Conservation (phyloP, 306 rosid genomes). For the Vigna hirtella region DNA sequence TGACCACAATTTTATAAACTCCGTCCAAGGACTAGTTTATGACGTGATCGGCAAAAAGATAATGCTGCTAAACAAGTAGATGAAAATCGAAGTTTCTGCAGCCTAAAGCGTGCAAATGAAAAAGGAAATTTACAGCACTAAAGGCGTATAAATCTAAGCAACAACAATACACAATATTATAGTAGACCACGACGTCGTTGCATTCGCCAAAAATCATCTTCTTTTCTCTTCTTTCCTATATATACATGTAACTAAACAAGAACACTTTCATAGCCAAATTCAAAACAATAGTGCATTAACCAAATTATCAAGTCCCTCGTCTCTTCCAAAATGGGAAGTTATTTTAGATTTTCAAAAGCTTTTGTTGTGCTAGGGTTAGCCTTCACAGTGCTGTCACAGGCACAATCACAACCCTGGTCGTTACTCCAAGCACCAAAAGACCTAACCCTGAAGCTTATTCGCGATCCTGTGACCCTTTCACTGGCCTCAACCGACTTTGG, state of each 20-base stretch:
- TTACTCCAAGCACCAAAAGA: slow-evolving; percentile 45
- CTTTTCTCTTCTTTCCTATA: slow-evolving; percentile 24
- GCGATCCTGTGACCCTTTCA: slow-evolving; percentile 52
- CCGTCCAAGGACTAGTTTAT: slow-evolving; percentile 40
- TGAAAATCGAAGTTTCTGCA: slow-evolving; percentile 25
- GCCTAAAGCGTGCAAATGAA: slow-evolving; percentile 48
- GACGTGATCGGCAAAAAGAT: slow-evolving; percentile 14
- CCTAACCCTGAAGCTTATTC: slow-evolving; percentile 42
- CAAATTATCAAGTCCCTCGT: neutral
- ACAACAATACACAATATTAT: neutral
- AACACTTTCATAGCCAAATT: slow-evolving; percentile 23
- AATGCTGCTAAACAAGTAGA: slow-evolving; percentile 30
- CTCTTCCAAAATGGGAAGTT: slow-evolving; percentile 29
- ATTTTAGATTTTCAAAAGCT: neutral
- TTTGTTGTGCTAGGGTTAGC: slow-evolving; percentile 37
- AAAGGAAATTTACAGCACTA: slow-evolving; percentile 47
- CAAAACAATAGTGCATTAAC: slow-evolving; percentile 22
- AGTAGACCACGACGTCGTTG: slow-evolving; percentile 1
- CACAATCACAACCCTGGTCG: slow-evolving; percentile 39
- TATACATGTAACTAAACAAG: slow-evolving; percentile 21
- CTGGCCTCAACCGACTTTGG: slow-evolving; percentile 78
- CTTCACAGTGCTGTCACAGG: neutral
- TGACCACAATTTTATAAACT: slow-evolving; percentile 41
- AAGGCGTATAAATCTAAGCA: slow-evolving; percentile 40
- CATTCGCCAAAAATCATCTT: neutral